Evolutionary conservation across 192 early-diverging fungal species (phyloP).

Genomic region (Cetraspora pellucida): DNA sequence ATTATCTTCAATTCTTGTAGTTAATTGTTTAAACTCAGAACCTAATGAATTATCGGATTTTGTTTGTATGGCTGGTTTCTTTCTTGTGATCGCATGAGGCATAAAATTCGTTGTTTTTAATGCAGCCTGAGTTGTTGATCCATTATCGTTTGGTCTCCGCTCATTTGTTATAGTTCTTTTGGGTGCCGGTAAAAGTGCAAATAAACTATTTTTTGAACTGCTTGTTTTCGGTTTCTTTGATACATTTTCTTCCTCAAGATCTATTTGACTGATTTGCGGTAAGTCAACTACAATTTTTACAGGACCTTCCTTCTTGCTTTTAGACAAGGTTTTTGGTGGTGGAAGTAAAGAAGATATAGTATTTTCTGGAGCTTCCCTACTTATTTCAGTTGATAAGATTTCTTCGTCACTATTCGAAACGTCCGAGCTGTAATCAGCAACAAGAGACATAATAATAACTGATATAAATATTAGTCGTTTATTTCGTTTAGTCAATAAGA

Average conservation of each 20-base stretch:
- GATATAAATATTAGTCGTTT: background rate
- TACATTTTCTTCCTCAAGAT: background rate
- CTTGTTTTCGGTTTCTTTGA: constrained; percentile 1
- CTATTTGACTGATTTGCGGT: background rate
- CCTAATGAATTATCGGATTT: too few relatives aligned
- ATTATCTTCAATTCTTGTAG: too few relatives aligned
- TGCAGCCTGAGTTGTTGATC: too few relatives aligned
- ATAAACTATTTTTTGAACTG: background rate
- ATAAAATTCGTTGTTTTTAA: constrained; percentile 12
- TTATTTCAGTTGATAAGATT: background rate
- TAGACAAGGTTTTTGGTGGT: constrained; percentile 6
- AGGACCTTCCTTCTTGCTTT: constrained; percentile 15
- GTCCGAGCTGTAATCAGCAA: constrained; percentile 33
- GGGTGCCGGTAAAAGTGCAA: constrained; percentile 17
- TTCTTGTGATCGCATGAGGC: constrained; percentile 9
- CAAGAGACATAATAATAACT: constrained; percentile 24
- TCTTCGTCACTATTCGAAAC: background rate
- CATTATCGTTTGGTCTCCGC: background rate
- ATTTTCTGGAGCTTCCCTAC: background rate
- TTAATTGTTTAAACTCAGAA: too few relatives aligned
- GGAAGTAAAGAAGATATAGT: background rate
- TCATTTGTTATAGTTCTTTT: background rate
- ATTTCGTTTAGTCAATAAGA: background rate
- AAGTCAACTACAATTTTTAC: constrained; percentile 31
- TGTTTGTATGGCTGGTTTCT: background rate